Conservation (phyloP, 106 monocot species). For the Iris macrosiphon region DNA sequence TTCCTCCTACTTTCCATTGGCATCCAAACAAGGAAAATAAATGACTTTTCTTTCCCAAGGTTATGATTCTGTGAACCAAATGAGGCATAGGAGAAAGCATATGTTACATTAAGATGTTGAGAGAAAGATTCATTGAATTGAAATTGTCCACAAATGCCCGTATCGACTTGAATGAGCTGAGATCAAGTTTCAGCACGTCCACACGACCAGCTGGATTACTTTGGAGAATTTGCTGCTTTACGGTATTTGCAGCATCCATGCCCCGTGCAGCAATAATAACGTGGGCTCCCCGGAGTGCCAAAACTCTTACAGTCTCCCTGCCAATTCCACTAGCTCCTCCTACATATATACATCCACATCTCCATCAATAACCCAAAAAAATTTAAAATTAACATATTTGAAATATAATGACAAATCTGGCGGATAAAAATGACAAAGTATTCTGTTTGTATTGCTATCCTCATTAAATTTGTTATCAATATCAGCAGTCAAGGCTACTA, state of each 20-base stretch:
- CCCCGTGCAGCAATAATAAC: constrained; percentile 82
- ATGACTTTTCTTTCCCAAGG: too few relatives aligned
- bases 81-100: not conserved
- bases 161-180: constrained; percentile 73
- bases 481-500: too few relatives aligned
- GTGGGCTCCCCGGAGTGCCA: constrained; percentile 72
- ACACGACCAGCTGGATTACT: constrained; percentile 39
- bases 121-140: constrained; percentile 41
- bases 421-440: too few relatives aligned
- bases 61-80: too few relatives aligned
- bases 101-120: constrained; percentile 77
- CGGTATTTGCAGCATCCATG: constrained; percentile 40
- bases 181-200: constrained; percentile 66
- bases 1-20: too few relatives aligned
- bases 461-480: too few relatives aligned
- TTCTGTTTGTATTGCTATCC: too few relatives aligned
- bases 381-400: too few relatives aligned
- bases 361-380: too few relatives aligned
- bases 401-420: too few relatives aligned
- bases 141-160: constrained; percentile 51
- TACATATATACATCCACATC: constrained; percentile 42
- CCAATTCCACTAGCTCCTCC: constrained; percentile 93
- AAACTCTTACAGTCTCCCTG: constrained; percentile 67
- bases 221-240: constrained; percentile 35
- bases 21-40: too few relatives aligned